Conservation (phyloP, 257 asterid species). For the Perilla frutescens region DNA sequence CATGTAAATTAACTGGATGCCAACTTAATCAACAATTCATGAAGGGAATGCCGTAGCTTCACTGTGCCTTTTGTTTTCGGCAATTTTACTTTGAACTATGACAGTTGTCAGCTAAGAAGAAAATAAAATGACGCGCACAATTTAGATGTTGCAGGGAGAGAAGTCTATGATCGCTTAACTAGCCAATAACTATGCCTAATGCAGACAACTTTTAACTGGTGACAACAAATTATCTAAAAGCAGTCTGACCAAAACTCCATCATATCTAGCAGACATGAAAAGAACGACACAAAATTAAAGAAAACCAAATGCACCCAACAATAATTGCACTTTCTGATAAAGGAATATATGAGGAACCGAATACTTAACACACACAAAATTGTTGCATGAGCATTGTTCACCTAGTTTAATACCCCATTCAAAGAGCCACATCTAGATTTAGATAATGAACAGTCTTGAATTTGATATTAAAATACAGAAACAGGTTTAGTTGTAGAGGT, state of each 20-base stretch:
- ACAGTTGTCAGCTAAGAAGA: conserved; percentile 5
- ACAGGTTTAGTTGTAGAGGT: conserved; percentile 27
- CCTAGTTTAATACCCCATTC: conserved; percentile 19
- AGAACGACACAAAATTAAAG: conserved; percentile 1
- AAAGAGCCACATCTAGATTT: neutral
- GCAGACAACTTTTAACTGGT: conserved; percentile 8
- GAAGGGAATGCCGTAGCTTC: neutral
- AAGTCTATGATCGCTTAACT: neutral
- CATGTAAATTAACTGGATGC: conserved; percentile 13
- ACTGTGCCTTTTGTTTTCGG: conserved; percentile 8
- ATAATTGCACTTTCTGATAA: conserved; percentile 10
- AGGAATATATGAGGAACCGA: conserved; percentile 19
- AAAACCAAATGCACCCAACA: neutral
- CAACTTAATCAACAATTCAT: conserved; percentile 1
- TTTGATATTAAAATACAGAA: neutral
- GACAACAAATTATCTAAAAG: conserved; percentile 4
- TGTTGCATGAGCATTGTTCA: conserved; percentile 17
- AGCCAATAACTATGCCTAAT: neutral
- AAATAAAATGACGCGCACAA: neutral
- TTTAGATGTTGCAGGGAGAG: conserved; percentile 10
- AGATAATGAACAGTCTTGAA: conserved; percentile 13
- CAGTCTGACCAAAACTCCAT: conserved; percentile 9
- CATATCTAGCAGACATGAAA: conserved; percentile 4
- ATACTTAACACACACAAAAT: conserved; percentile 25
- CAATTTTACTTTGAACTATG: neutral